Evolutionary conservation across 2,329 filamentous ascomycete genomes (phyloP).

Genomic region (Macrophomina pseudophaseolina): DNA sequence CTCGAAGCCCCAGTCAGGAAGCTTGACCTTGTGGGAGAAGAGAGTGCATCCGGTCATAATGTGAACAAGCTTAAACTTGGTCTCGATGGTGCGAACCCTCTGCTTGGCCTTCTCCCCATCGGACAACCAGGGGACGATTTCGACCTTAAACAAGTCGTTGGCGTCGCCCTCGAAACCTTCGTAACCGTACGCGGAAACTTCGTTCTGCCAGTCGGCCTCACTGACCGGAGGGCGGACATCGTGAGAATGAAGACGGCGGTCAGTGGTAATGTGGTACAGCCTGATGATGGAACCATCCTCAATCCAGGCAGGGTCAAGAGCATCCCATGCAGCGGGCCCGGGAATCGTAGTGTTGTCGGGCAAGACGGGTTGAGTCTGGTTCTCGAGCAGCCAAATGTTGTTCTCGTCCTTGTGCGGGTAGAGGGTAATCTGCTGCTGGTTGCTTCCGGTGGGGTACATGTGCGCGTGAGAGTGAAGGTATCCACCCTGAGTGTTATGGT

Average conservation of each 20-base stretch:
- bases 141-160: conserved; percentile 92
- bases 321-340: conserved; percentile 85
- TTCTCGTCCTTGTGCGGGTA: conserved; percentile 99
- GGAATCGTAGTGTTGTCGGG: conserved; percentile 76
- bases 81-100: conserved; percentile 89
- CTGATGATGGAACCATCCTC: conserved; percentile 80
- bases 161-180: conserved; percentile 96
- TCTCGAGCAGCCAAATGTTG: conserved; percentile 93
- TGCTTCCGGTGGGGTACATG: conserved; percentile 97
- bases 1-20: conserved; percentile 96
- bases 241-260: conserved; percentile 93
- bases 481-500: conserved; percentile 96
- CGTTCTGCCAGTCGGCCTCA: conserved; percentile 78
- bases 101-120: conserved; percentile 78
- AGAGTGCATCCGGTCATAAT: conserved; percentile 95
- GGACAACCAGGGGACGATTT: conserved; percentile 91
- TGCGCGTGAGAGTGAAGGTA: conserved; percentile 96
- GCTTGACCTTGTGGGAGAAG: conserved; percentile 99
- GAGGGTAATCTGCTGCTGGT: conserved; percentile 97
- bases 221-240: conserved; percentile 70
- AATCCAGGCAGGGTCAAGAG: conserved; percentile 70
- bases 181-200: conserved; percentile 96
- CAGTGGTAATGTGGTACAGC: conserved; percentile 81
- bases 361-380: conserved; percentile 88
- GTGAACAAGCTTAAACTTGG: conserved; percentile 94